A percentile compares a stretch with the other conserved stretches of the same genome.
These are phyloP conservation scores for Fusarium sarcochroum DNA, from an alignment of 2,329 filamentous ascomycete species.

Conservation along the genomic window DNA sequence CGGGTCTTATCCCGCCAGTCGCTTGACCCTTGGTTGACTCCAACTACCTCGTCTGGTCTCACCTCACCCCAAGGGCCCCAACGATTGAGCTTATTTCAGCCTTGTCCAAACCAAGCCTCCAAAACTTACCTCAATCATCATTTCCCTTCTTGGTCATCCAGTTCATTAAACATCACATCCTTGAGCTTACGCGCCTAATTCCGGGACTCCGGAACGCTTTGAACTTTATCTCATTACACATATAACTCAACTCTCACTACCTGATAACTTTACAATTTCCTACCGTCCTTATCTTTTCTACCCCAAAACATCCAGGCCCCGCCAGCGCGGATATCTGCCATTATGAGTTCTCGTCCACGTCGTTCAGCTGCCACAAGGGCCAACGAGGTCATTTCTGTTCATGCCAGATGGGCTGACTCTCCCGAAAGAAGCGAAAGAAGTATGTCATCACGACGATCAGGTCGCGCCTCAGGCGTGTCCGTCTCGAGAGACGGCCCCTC, in stretches of 20 bases:
- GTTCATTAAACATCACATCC: slow-evolving; percentile 10
- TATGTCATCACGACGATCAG: slow-evolving; percentile 68
- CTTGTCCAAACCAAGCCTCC: slow-evolving; percentile 30
- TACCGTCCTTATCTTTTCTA: slow-evolving; percentile 8
- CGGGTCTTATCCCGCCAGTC: slow-evolving; percentile 8
- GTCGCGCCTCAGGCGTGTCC: slow-evolving; percentile 60
- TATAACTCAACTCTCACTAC: slow-evolving; percentile 13
- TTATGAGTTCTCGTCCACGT: slow-evolving; percentile 65
- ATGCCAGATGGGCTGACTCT: slow-evolving; percentile 59
- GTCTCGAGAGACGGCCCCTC: slow-evolving; percentile 62
- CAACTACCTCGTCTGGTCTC: slow-evolving; percentile 23
- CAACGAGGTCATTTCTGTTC: slow-evolving; percentile 59
- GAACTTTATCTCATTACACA: slow-evolving; percentile 8
- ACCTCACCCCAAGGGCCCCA: slow-evolving; percentile 6
- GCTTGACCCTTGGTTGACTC: slow-evolving; percentile 21
- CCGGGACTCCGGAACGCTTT: slow-evolving; percentile 2
- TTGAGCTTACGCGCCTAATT: slow-evolving; percentile 9
- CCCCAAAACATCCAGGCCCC: slow-evolving; percentile 13
- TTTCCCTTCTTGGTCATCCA: slow-evolving; percentile 12
- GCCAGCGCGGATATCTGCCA: slow-evolving; percentile 43
- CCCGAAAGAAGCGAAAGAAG: slow-evolving; percentile 55
- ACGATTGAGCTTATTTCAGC: slow-evolving; percentile 47
- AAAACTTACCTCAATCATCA: slow-evolving; percentile 10
- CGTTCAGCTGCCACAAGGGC: slow-evolving; percentile 60
- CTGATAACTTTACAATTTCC: slow-evolving; percentile 11